These are phyloP conservation scores for Globisporangium polare DNA, from an alignment of 352 stramenopile genomes.

Conservation along the genomic window DNA sequence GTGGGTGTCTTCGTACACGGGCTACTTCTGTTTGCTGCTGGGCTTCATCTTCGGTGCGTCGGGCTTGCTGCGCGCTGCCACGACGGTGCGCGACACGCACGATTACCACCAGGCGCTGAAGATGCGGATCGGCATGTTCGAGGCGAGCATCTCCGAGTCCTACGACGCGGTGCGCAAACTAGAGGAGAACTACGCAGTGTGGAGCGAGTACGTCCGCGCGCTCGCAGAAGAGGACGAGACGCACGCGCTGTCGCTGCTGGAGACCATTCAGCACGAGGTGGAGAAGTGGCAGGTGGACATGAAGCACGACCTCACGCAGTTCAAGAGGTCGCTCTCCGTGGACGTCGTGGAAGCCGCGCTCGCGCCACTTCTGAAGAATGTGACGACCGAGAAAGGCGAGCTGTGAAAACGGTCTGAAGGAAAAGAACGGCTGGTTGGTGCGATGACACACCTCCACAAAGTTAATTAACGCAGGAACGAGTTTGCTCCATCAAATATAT, in stretches of 20 bases:
- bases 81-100: slow-evolving; percentile 49
- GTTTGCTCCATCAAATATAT: not conserved
- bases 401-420: slow-evolving; percentile 12
- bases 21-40: slow-evolving; percentile 35
- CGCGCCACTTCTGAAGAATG: slow-evolving; percentile 25
- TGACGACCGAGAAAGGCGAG: slow-evolving; percentile 11
- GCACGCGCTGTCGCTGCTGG: slow-evolving; percentile 52
- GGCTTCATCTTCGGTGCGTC: slow-evolving; percentile 45
- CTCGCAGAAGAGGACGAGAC: slow-evolving; percentile 67
- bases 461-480: slow-evolving; percentile 1
- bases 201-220: slow-evolving; percentile 69
- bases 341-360: slow-evolving; percentile 51
- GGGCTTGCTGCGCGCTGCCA: slow-evolving; percentile 44
- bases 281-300: slow-evolving; percentile 73
- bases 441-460: not conserved
- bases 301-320: slow-evolving; percentile 61
- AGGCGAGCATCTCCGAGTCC: slow-evolving; percentile 61
- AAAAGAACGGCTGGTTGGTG: slow-evolving; percentile 6
- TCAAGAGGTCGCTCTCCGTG: slow-evolving; percentile 48
- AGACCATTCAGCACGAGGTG: slow-evolving; percentile 64
- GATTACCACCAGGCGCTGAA: slow-evolving; percentile 64
- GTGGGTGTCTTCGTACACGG: slow-evolving; percentile 25
- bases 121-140: slow-evolving; percentile 50
- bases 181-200: slow-evolving; percentile 64
- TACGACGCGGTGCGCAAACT: slow-evolving; percentile 61